These are phyloP conservation scores for Stephania japonica DNA, from an alignment of 164 flowering plant species.

Conservation along the genomic window DNA sequence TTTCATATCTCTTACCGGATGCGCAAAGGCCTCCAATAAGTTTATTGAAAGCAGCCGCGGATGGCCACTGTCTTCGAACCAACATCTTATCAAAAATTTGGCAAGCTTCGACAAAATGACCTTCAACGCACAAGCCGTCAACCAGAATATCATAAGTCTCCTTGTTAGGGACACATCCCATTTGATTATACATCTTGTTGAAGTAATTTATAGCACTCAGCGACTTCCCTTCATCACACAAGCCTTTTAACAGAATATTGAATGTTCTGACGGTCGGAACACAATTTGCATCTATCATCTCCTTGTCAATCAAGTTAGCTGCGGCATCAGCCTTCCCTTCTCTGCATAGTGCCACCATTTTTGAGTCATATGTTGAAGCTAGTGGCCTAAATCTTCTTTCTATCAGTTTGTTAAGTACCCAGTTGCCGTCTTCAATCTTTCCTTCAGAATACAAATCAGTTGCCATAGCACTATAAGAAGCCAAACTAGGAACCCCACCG, in stretches of 20 bases:
- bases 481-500: conserved; percentile 9
- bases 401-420: conserved; percentile 3
- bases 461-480: conserved; percentile 9
- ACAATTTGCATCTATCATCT: conserved; percentile 7
- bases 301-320: conserved; percentile 4
- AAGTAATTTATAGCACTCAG: not conserved
- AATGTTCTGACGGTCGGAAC: conserved; percentile 5
- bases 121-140: conserved; percentile 9
- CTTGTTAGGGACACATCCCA: conserved; percentile 8
- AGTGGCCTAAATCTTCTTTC: conserved; percentile 2
- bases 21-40: conserved; percentile 6
- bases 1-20: conserved; percentile 5
- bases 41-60: not conserved
- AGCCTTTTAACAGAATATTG: conserved; percentile 6
- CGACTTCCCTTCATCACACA: conserved; percentile 7
- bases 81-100: conserved; percentile 9
- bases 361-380: conserved; percentile 1
- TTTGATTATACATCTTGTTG: conserved; percentile 7
- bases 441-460: conserved; percentile 6
- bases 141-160: conserved; percentile 5
- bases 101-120: conserved; percentile 9
- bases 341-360: conserved; percentile 6
- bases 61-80: conserved; percentile 5
- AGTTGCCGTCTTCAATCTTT: conserved; percentile 3
- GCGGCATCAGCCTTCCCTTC: conserved; percentile 4